Percentiles rank a stretch among this genome's conserved stretches.
These are phyloP conservation scores for Phytophthora lateralis DNA, from an alignment of 352 stramenopile species.

Conservation along the genomic window DNA sequence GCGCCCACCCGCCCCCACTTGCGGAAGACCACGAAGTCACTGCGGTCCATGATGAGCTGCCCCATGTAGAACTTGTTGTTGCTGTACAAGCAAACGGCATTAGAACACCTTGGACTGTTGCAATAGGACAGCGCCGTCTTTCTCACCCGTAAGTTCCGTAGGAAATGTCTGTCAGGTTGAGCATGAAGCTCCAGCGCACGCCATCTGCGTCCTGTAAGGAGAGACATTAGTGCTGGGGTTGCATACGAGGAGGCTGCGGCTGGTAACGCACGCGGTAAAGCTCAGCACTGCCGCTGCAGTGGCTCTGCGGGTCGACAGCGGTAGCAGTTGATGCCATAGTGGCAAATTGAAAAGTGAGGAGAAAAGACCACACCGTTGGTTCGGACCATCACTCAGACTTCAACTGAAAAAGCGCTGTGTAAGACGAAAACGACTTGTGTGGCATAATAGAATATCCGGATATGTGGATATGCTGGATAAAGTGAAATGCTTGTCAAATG, in stretches of 20 bases:
- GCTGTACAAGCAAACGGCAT: slow-evolving; percentile 24
- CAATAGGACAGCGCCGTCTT: neutral
- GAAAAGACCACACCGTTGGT: slow-evolving; percentile 15
- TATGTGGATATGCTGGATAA: neutral
- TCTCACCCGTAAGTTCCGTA: slow-evolving; percentile 56
- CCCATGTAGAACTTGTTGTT: slow-evolving; percentile 86
- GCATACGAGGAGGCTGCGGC: neutral
- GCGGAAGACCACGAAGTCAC: slow-evolving; percentile 55
- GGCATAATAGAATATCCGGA: no score
- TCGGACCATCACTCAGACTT: slow-evolving; percentile 14
- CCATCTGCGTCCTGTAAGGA: slow-evolving; percentile 47
- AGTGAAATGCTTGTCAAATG: neutral
- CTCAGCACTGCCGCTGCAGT: slow-evolving; percentile 22
- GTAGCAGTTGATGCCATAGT: slow-evolving; percentile 34
- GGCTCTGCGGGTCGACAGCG: slow-evolving; percentile 29
- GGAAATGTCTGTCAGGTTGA: slow-evolving; percentile 68
- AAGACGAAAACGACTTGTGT: neutral
- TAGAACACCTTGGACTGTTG: neutral
- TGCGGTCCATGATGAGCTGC: slow-evolving; percentile 59
- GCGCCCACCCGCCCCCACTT: slow-evolving; percentile 74
- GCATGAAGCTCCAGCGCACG: slow-evolving; percentile 69
- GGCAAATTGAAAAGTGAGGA: slow-evolving; percentile 31
- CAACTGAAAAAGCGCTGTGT: neutral
- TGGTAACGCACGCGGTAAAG: slow-evolving; percentile 33
- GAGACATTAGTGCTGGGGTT: slow-evolving; percentile 1